Conservation (phyloP, 345 rosid species). For the Salix arbutifolia region DNA sequence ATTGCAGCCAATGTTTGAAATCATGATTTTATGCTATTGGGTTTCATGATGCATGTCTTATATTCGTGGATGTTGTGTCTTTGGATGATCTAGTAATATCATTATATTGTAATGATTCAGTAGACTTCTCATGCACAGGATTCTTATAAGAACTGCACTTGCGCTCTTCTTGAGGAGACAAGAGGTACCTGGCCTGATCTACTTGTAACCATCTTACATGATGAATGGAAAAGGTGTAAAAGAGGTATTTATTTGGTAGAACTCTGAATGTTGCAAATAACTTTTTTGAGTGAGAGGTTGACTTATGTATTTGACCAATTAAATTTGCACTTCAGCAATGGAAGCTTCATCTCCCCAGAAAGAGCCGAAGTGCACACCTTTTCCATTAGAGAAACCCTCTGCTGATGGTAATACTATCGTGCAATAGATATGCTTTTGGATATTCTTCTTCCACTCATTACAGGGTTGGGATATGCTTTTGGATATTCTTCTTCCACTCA, state of each 20-base stretch:
- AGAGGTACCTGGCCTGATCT: slow-evolving; percentile 88
- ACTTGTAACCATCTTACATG: slow-evolving; percentile 56
- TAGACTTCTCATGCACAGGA: slow-evolving; percentile 43
- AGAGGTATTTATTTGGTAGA: slow-evolving; percentile 55
- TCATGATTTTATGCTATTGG: not conserved
- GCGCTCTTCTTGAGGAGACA: slow-evolving; percentile 50
- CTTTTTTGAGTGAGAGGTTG: slow-evolving; percentile 8
- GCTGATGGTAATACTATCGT: slow-evolving; percentile 48
- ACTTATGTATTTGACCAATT: slow-evolving; percentile 15
- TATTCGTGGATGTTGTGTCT: not conserved
- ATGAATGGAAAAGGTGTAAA: slow-evolving; percentile 97
- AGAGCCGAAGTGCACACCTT: slow-evolving; percentile 76
- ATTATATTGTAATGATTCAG: not conserved
- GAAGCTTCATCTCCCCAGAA: slow-evolving; percentile 83
- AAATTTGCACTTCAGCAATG: slow-evolving; percentile 46
- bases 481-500: not conserved
- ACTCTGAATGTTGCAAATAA: slow-evolving; percentile 9
- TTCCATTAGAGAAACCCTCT: slow-evolving; percentile 47
- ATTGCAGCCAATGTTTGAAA: not conserved
- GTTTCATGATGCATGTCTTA: not conserved
- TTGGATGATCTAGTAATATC: not conserved
- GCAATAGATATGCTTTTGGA: not conserved
- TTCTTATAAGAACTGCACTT: slow-evolving; percentile 53
- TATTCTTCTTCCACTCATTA: not conserved
- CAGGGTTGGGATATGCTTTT: not conserved